phyloP scores from a whole-genome alignment of 345 rosid species.

The Tarenaya hassleriana region DNA sequence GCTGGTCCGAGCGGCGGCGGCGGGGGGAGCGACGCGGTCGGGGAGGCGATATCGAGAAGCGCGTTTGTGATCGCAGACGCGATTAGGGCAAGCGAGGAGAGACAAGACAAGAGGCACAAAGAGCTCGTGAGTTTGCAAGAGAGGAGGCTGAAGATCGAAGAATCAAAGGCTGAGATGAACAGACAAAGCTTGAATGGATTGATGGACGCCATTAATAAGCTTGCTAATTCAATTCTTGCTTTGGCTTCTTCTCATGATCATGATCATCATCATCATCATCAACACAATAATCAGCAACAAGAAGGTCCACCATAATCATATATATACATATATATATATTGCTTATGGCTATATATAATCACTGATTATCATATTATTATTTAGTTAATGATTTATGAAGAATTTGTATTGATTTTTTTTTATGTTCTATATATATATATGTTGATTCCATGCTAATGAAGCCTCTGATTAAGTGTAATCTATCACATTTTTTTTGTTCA shows the following conservation, averaged over 20 bases:
- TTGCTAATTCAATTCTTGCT: conserved; percentile 70
- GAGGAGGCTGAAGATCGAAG: conserved; percentile 62
- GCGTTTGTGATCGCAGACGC: conserved; percentile 79
- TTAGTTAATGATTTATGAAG: too few species aligned
- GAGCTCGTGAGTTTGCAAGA: conserved; percentile 59
- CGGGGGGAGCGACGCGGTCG: conserved; percentile 32
- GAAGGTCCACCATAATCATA: conserved; percentile 19
- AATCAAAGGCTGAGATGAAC: conserved; percentile 54
- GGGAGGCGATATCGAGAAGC: conserved; percentile 59
- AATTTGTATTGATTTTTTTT: too few species aligned
- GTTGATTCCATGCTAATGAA: too few species aligned
- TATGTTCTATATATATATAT: too few species aligned
- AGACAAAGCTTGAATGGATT: conserved; percentile 56
- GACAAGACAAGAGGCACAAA: conserved; percentile 60
- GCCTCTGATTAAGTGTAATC: too few species aligned
- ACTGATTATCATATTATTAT: too few species aligned
- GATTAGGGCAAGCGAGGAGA: conserved; percentile 57
- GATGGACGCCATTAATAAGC: conserved; percentile 74
- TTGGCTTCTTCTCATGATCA: conserved; percentile 44
- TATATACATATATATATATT: too few species aligned
- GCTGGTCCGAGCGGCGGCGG: conserved; percentile 20
- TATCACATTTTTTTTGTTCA: too few species aligned
- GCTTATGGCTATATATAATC: too few species aligned
- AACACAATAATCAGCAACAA: conserved; percentile 22
- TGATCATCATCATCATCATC: conserved; percentile 5